phyloP scores from a whole-genome alignment of 331 rosid genomes.

The Arachis monticola region DNA sequence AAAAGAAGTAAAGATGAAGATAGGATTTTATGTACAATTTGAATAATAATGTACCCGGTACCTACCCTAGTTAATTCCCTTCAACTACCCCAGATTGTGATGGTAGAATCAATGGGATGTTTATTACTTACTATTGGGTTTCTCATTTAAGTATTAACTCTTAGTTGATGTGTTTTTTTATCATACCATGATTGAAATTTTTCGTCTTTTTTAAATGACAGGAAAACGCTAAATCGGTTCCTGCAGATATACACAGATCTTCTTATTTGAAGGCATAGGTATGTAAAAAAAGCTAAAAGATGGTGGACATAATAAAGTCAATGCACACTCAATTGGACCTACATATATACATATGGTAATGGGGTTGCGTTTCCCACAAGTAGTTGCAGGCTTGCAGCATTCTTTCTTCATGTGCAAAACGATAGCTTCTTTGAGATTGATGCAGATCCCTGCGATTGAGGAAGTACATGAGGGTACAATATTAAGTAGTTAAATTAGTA shows the following conservation, averaged over 20 bases:
- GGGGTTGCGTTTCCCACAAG: conserved; percentile 20
- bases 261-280: conserved; percentile 35
- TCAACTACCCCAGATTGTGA: conserved; percentile 3
- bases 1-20: not conserved
- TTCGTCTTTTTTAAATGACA: conserved; percentile 13
- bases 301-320: conserved; percentile 28
- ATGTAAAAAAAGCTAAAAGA: conserved; percentile 4
- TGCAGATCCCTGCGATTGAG: not conserved
- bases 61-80: not conserved
- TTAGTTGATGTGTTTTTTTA: not conserved
- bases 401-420: conserved; percentile 24
- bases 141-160: too few relatives aligned
- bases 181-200: not conserved
- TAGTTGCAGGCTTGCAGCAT: not conserved
- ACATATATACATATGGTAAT: conserved; percentile 1
- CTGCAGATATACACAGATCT: conserved; percentile 29
- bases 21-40: not conserved
- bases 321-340: not conserved
- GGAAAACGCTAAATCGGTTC: conserved; percentile 34
- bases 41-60: not conserved
- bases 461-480: conserved; percentile 20
- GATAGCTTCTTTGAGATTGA: conserved; percentile 22
- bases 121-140: conserved; percentile 8
- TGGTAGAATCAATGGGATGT: not conserved
- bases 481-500: conserved; percentile 26